Base-by-base conservation (phyloP, 2,329 filamentous ascomycete species). In the Penicillium hordei region DNA sequence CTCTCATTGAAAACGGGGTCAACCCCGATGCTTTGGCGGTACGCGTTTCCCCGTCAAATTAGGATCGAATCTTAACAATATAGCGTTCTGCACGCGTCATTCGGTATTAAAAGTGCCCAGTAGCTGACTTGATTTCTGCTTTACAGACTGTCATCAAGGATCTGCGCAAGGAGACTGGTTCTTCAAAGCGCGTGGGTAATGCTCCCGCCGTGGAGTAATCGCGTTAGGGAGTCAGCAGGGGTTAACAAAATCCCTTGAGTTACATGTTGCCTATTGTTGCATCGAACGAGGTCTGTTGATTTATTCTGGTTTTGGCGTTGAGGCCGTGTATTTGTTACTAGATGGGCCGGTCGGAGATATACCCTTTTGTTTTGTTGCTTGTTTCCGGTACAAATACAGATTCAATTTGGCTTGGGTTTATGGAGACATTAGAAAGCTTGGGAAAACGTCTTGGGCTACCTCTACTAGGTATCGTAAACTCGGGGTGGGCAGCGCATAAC, bases 21-120 rank as follows among this genome's bases (percentile, higher is more conserved):
- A 96, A 96, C 71, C 94, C 94, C 0, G 93, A 97, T 74, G 94
- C 93, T 1, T 81, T 99, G 33, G 93, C 93, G 25, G 94, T 97
- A 83, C 71, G 91, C 79, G 36, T 38, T 40, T 52, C n/a, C 25
- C 27, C 25, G n/a, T 27, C n/a, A n/a, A 9, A 21, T 21, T 34
- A 29, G 21, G n/a, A 19, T 13, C 19, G 12, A 6, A 33, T 31
- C 15, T 25, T 19, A 40, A 29, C 9, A 13, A 39, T 40, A 8
- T 40, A 5, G 36, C 25, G 15, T 5, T 27, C 8, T 53, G 8
- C 31, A 2, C 29, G 23, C 5, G 4, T 44, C 13, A 34, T n/a
- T 19, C 8, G 15, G 19, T 5, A 5, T 21, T 17, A 12, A 12
- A 27, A 9, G 27, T 51, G 61, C 40, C 56, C 46, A 45, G 31